Evolutionary conservation across 495 filamentous ascomycete species (phyloP), one percentile per base, ranked within the genome.

Genomic region (Penicillium alfredii): DNA sequence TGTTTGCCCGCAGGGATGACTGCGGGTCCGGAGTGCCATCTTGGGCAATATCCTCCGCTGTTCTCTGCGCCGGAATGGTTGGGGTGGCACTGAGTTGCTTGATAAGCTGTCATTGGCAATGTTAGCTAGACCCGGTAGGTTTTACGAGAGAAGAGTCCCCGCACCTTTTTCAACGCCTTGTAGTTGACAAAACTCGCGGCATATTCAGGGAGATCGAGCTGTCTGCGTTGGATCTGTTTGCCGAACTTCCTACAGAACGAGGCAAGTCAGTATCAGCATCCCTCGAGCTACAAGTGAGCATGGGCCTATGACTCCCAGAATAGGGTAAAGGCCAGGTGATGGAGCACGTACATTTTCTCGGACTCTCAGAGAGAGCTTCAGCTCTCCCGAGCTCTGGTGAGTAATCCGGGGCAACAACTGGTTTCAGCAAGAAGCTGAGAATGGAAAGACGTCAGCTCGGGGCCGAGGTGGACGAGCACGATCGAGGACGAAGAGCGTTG

Each of bases 161-260:
- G 34, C 18, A 95, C 92, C 84, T 97, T 96, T 64, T 98, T 98
- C 45, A 98, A 72, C 37, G 86, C 90, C 69, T 98, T 98, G 69
- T 98, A 98, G 66, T 98, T 96, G 33, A 97, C 89, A 59, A 98
- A 97, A 65, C 87, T 94, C 33, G 90, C 87, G 30, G 90, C 92
- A 82, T 98, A 98, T 74, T 98, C 92, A 22, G 92, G 92, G 21
- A 98, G 86, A 63, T 98, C 92, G 51, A 98, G 86, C 71, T 97
- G 90, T 60, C 88, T 81, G 73, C 92, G 94, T 69, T 96, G 93
- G 46, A 97, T 92, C 52, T 95, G 84, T 74, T 98, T 98, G 60
- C 92, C 92, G 71, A 97, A 98, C 78, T 98, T 97, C 92, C 92
- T 98, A 41, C 48, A 38, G 19, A 21, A 13, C 6, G 16, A 41